A percentile compares a stretch with the other conserved stretches of the same genome.
phyloP scores from a whole-genome alignment of 179 eudicot genomes.

The Silene coronaria region DNA sequence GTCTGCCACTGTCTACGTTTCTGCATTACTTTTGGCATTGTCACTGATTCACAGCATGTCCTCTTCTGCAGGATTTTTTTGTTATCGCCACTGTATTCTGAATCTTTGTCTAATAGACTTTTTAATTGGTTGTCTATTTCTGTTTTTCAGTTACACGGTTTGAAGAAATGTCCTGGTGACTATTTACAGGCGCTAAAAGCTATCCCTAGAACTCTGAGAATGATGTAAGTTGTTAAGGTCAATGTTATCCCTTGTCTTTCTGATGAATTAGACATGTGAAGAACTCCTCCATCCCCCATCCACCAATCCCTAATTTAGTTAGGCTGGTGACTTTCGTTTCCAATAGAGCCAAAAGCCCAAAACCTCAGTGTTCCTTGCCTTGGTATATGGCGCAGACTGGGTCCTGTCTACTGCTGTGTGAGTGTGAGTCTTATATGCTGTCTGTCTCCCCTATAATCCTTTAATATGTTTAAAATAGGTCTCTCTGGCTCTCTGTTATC shows the following conservation, averaged over 20 bases:
- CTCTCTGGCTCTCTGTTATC: too few relatives aligned
- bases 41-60: not conserved
- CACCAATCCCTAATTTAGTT: too few relatives aligned
- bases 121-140: constrained; percentile 7
- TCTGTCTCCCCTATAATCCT: too few relatives aligned
- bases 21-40: not conserved
- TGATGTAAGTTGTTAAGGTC: constrained; percentile 67
- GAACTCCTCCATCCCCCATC: too few relatives aligned
- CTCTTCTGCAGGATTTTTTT: not conserved
- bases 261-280: constrained; percentile 11
- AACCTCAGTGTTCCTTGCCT: too few relatives aligned
- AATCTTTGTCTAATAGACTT: not conserved
- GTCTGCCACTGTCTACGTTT: not conserved
- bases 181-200: constrained; percentile 72
- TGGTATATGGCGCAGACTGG: too few relatives aligned
- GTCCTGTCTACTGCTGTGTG: too few relatives aligned
- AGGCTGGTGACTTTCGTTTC: too few relatives aligned
- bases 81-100: not conserved
- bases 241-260: not conserved
- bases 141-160: constrained; percentile 57
- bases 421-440: too few relatives aligned
- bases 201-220: constrained; percentile 89
- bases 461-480: too few relatives aligned
- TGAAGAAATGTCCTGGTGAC: constrained; percentile 78
- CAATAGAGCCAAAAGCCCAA: too few relatives aligned